Evolutionary conservation across 208 protist genomes (phyloP), one percentile per base, ranked within the genome.

Genomic region (Wallacemonas rigidus): DNA sequence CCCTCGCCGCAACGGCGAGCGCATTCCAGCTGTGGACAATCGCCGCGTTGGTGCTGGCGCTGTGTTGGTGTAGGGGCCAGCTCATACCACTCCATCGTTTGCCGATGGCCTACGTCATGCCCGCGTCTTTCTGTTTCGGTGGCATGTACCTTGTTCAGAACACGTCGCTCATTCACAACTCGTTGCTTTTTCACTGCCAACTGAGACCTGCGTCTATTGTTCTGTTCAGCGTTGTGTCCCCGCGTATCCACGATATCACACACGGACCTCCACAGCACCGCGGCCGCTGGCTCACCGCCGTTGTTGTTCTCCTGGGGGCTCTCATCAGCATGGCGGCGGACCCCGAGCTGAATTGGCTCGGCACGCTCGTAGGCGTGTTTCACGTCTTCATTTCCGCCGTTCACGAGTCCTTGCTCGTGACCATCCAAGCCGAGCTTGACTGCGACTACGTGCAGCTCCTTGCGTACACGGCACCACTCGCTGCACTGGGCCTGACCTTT

Each of bases 131-230:
- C 26, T 65, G 60, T 17, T 65, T 65, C 43, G 36, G 60, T 38
- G 60, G 60, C 38, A 41, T 65, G 4, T 48, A 36, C 60, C 43
- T 65, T 17, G 41, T 65, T 38, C 40, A 65, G 41, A 65, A 65
- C 60, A 17, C 26, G 15, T 65, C 60, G 4, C 17, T 65, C 6
- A 48, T 50, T 3, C 60, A 65, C 60, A 65, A 65, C 43, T 65
- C 60, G 1, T 41, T 65, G 5, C 60, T 65, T n/a, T 65, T 65
- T 65, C 60, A 65, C 60, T 65, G 60, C 36, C 60, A 53, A 12
- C 43, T 65, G 60, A 38, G 43, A 7, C 60, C 60, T n/a, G 8
- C 36, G 43, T 7, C 41, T 8, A 7, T 7, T 5, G 11, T 65
- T 15, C 5, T 50, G 6, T 65, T 36, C 60, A 65, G 41, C 17